phyloP scores from a whole-genome alignment of 805 yeast genomes.

The Tetrapisispora iriomotensis region DNA sequence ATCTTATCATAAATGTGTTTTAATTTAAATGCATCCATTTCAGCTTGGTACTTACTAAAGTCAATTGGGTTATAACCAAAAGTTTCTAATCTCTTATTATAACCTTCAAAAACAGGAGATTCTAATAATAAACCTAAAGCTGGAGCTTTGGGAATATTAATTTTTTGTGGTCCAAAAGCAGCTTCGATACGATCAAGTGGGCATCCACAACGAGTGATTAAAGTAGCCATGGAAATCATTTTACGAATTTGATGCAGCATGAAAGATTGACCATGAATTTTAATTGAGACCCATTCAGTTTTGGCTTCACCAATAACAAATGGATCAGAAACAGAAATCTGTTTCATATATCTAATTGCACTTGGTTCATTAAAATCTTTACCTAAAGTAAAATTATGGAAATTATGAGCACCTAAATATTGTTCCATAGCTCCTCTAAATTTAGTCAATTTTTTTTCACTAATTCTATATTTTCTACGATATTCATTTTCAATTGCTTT shows the following conservation, averaged over 20 bases:
- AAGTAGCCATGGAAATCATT: constrained; percentile 92
- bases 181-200: constrained; percentile 67
- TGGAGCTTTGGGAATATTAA: constrained; percentile 95
- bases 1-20: constrained; percentile 86
- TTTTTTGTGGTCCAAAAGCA: constrained; percentile 62
- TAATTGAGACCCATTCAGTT: constrained; percentile 92
- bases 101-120: constrained; percentile 83
- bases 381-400: constrained; percentile 83
- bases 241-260: constrained; percentile 97
- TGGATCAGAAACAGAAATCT: constrained; percentile 73
- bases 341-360: constrained; percentile 73
- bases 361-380: constrained; percentile 76
- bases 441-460: constrained; percentile 47
- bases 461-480: constrained; percentile 61
- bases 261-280: constrained; percentile 95
- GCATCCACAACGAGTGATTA: constrained; percentile 77
- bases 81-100: constrained; percentile 58
- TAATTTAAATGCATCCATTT: constrained; percentile 81
- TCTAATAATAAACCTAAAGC: constrained; percentile 87
- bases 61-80: constrained; percentile 71
- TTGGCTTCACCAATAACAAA: constrained; percentile 82
- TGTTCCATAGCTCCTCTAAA: constrained; percentile 60
- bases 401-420: constrained; percentile 84
- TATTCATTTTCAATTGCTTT: constrained; percentile 55
- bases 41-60: constrained; percentile 52